These are phyloP conservation scores for Termitomyces sp. DNA, from an alignment of 768 basidiomycete species.

Conservation along the genomic window DNA sequence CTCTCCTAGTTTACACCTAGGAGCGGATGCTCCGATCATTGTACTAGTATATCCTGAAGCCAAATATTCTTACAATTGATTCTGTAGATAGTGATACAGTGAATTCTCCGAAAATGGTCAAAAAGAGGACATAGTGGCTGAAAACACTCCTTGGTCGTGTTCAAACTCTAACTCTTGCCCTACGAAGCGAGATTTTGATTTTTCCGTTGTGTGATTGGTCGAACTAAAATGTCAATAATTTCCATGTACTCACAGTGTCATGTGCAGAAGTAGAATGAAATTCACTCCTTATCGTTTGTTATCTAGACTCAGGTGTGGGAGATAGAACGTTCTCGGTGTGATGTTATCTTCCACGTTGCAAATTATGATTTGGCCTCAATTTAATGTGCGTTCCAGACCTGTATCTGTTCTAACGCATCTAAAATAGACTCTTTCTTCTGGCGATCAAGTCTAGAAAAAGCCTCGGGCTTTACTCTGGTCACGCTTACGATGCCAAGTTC, in stretches of 20 bases:
- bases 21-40: neutral
- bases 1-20: slow-evolving; percentile 35
- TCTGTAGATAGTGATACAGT: neutral
- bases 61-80: neutral
- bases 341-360: neutral
- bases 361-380: neutral
- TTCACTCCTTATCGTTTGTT: neutral
- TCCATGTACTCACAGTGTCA: neutral
- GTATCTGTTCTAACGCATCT: neutral
- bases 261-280: neutral
- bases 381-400: neutral
- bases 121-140: neutral
- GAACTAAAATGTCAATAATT: neutral
- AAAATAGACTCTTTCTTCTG: neutral
- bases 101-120: neutral
- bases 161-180: neutral
- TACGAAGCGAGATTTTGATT: neutral
- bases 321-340: neutral
- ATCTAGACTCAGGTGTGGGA: neutral
- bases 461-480: neutral
- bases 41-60: neutral
- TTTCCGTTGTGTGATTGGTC: no score
- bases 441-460: neutral
- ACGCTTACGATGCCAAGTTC: neutral
- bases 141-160: neutral